Conservation (phyloP, 331 rosid species). For the Acacia pycnantha region DNA sequence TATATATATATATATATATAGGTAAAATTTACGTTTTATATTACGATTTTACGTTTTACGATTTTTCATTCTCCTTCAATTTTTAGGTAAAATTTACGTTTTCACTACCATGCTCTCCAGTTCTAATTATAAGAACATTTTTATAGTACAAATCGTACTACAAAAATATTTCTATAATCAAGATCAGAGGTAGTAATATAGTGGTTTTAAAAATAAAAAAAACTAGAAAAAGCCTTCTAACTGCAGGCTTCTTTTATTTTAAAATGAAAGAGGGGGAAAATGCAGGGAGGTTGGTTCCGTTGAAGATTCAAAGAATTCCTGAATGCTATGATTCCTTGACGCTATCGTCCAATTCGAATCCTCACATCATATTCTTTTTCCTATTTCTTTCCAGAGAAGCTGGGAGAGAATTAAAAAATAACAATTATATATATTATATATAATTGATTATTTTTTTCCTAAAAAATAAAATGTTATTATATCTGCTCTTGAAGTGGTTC, state of each 20-base stretch:
- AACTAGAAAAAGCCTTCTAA: not conserved
- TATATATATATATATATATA: no score
- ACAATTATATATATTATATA: not conserved
- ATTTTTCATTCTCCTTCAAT: no score
- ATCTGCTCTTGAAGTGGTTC: slow-evolving; percentile 22
- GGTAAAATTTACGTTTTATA: no score
- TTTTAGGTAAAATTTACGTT: no score
- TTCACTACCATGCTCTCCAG: no score
- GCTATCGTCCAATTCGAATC: slow-evolving; percentile 16
- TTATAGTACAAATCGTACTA: no score
- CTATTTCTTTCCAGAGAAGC: not conserved
- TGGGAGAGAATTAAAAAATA: not conserved
- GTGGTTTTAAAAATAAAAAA: no score
- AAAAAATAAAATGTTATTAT: not conserved
- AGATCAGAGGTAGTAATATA: no score
- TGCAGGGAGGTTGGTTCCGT: not conserved
- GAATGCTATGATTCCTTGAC: not conserved
- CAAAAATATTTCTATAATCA: no score
- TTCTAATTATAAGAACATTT: no score
- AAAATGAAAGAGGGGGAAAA: not conserved
- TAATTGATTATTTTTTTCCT: not conserved
- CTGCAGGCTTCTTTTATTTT: not conserved
- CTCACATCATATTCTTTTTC: not conserved
- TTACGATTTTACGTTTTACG: no score
- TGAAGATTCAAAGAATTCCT: not conserved